Percentiles rank a stretch among this genome's conserved stretches.
Conservation (phyloP, 306 rosid species). For the Rosa multiflora region DNA sequence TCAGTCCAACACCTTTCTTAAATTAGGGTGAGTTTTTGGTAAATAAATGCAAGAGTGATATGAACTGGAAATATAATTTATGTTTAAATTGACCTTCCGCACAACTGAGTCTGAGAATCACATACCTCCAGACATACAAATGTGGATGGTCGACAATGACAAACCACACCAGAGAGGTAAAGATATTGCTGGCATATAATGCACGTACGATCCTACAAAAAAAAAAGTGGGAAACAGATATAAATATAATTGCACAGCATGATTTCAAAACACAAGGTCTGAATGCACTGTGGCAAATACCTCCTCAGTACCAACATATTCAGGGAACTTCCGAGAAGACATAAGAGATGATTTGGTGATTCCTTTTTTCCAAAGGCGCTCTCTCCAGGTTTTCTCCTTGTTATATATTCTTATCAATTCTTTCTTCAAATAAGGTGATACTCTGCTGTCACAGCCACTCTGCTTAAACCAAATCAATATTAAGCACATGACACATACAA, state of each 20-base stretch:
- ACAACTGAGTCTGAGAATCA: conserved; percentile 27
- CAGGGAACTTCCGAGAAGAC: conserved; percentile 70
- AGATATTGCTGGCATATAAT: conserved; percentile 93
- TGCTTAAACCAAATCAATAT: conserved; percentile 42
- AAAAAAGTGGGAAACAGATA: conserved; percentile 26
- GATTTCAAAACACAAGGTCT: background rate
- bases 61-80: background rate
- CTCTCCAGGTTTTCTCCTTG: conserved; percentile 83
- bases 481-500: conserved; percentile 21
- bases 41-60: conserved; percentile 9
- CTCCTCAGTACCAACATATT: conserved; percentile 88
- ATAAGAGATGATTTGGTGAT: conserved; percentile 64
- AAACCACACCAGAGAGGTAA: conserved; percentile 85
- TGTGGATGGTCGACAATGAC: conserved; percentile 76
- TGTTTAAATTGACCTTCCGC: background rate
- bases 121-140: conserved; percentile 92
- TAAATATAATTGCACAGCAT: conserved; percentile 18
- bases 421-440: conserved; percentile 65
- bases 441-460: conserved; percentile 60
- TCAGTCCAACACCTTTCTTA: conserved; percentile 23
- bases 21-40: background rate
- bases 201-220: conserved; percentile 80
- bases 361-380: conserved; percentile 88
- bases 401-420: conserved; percentile 63
- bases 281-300: conserved; percentile 31